Evolutionary conservation across 192 early-diverging fungal genomes (phyloP).

Genomic region (Podila clonocystis): DNA sequence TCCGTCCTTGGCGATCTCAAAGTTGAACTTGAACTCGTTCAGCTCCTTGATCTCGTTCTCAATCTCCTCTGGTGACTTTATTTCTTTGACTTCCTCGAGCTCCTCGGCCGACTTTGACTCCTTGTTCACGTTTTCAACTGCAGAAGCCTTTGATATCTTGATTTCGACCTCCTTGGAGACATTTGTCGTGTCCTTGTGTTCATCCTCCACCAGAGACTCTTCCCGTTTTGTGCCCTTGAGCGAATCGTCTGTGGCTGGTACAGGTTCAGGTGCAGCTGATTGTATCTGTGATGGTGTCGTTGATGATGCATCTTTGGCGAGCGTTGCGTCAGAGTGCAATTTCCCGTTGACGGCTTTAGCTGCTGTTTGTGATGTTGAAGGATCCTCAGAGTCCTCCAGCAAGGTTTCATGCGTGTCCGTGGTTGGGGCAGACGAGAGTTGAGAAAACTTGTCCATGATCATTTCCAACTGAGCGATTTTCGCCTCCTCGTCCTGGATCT

Average conservation of each 20-base stretch:
- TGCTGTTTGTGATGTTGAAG: no score
- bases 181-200: neutral
- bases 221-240: neutral
- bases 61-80: neutral
- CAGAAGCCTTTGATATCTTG: neutral
- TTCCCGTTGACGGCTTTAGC: no score
- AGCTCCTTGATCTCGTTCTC: neutral
- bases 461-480: neutral
- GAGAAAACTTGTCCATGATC: neutral
- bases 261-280: neutral
- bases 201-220: neutral
- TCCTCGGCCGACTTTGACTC: neutral
- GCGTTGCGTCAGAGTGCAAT: neutral
- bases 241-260: neutral
- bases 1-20: slow-evolving; percentile 5
- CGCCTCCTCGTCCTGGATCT: neutral
- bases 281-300: neutral
- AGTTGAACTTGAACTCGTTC: slow-evolving; percentile 1
- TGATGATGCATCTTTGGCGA: neutral
- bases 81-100: neutral
- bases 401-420: no score
- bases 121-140: neutral
- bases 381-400: no score
- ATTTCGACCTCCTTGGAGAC: neutral
- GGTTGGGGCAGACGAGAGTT: no score